Base-by-base conservation (phyloP, 2,329 filamentous ascomycete species). In the Nigrospora oryzae region DNA sequence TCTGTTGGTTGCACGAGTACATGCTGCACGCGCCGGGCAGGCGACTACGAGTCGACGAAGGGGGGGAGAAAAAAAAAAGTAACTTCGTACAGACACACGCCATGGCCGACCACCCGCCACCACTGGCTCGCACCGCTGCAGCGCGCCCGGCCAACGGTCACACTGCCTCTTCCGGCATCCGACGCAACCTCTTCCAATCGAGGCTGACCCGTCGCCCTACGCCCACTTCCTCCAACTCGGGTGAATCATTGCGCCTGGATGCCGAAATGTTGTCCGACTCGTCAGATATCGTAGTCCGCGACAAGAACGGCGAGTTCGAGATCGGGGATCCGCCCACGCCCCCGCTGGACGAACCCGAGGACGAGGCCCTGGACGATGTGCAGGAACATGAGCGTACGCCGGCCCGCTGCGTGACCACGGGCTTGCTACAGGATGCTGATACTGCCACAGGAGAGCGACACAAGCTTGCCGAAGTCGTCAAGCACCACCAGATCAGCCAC, bases 251-350 rank as follows among this genome's bases (percentile, higher is more conserved):
- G 45, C 68, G 71, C 41, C 61, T 75, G 47, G 53, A 56, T 23
- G 62, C 64, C 43, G 70, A 73, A 40, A 63, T 66, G 14, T 57
- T 67, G n/a, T 66, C 62, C 40, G 63, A 73, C 23, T 57, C 62
- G 2, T 62, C 61, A 1, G 79, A 82, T 52, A 83, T 84, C 46
- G 75, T 84, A 10, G 73, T 83, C 38, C 69, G 81, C 51, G 75
- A 83, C 55, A 66, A 74, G 60, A 74, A 82, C 54, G 81, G 80
- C 40, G 79, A 83, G 51, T 72, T 81, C 46, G 73, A 81, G 57
- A 63, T 83, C n/a, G 69, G 67, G 14, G 77, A 80, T 47, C 74
- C 75, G 38, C 76, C 73, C 1, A 69, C 73, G 48, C 70, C 72
- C 13, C 62, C 68, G 8, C 61, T 74, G 28, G 76, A 80, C 40